Conservation (phyloP, 2,329 filamentous ascomycete species). For the Colletotrichum aenigma region DNA sequence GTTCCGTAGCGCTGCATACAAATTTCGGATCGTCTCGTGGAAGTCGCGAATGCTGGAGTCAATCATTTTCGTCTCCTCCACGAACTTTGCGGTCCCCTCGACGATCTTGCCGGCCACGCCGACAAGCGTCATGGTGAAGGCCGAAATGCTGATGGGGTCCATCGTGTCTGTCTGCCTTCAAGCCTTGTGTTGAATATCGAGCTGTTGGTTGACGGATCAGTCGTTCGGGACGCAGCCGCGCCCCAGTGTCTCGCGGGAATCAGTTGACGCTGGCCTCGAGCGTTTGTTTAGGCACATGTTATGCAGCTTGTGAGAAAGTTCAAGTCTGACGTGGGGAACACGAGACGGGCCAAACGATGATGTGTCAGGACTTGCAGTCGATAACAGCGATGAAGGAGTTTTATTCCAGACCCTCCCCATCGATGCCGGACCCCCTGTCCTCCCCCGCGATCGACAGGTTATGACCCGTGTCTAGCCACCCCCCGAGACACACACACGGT, state of each 20-base stretch:
- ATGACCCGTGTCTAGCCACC: neutral
- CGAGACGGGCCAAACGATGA: neutral
- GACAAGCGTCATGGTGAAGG: slow-evolving; percentile 23
- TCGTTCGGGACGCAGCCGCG: neutral
- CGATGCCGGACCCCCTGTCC: neutral
- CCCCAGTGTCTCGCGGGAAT: neutral
- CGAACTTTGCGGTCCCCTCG: slow-evolving; percentile 25
- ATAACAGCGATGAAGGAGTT: neutral
- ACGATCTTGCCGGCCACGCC: slow-evolving; percentile 21
- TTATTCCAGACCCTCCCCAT: neutral
- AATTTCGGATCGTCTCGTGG: slow-evolving; percentile 23
- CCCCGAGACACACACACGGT: neutral
- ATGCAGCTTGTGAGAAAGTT: neutral
- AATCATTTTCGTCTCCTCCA: slow-evolving; percentile 22
- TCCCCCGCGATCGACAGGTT: neutral
- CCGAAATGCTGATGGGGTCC: slow-evolving; percentile 26
- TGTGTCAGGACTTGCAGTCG: neutral
- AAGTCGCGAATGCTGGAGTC: slow-evolving; percentile 24
- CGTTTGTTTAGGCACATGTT: neutral
- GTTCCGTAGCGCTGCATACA: slow-evolving; percentile 20
- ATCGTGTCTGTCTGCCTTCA: neutral
- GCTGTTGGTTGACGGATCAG: neutral
- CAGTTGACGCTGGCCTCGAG: neutral
- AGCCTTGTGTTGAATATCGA: neutral
- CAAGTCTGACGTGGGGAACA: neutral